These are phyloP conservation scores for Helicocarpus griseus DNA, from an alignment of 2,329 filamentous ascomycete genomes.

Conservation along the genomic window DNA sequence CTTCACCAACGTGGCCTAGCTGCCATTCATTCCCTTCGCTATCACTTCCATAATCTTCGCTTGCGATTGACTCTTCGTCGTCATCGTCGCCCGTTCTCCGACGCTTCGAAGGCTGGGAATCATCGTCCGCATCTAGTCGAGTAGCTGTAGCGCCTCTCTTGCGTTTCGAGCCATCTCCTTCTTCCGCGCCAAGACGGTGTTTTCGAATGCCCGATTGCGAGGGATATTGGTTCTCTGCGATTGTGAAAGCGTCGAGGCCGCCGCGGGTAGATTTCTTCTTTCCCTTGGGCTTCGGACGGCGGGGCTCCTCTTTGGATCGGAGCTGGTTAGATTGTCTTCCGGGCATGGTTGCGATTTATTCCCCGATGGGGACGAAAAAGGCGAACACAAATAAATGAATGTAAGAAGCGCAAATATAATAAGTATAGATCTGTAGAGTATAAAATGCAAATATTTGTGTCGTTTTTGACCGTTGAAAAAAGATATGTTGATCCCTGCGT, in stretches of 20 bases:
- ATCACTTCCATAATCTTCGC: conserved; percentile 67
- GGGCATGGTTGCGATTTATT: conserved; percentile 24
- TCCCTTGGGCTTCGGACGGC: conserved; percentile 27
- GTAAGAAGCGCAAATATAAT: too few species aligned
- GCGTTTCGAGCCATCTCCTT: conserved; percentile 37
- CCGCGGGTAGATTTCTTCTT: conserved; percentile 36
- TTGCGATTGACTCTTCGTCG: conserved; percentile 36
- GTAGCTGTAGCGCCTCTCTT: conserved; percentile 28
- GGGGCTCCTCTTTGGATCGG: conserved; percentile 26
- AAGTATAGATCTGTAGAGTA: too few species aligned
- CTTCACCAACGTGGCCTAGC: conserved; percentile 58
- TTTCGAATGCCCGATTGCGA: conserved; percentile 44
- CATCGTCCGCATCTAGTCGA: conserved; percentile 29
- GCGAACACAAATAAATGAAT: background rate
- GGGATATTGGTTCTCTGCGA: conserved; percentile 50
- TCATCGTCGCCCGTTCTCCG: conserved; percentile 24
- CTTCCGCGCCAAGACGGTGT: conserved; percentile 49
- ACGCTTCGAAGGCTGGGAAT: conserved; percentile 32
- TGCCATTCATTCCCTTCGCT: conserved; percentile 80
- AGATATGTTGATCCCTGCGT: background rate
- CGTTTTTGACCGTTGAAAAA: background rate
- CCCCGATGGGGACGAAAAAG: background rate
- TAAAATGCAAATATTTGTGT: background rate
- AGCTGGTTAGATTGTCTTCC: conserved; percentile 31
- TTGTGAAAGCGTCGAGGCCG: conserved; percentile 52